phyloP scores from a whole-genome alignment of 176 grass and related monocot genomes.

The Triticum dicoccoides region DNA sequence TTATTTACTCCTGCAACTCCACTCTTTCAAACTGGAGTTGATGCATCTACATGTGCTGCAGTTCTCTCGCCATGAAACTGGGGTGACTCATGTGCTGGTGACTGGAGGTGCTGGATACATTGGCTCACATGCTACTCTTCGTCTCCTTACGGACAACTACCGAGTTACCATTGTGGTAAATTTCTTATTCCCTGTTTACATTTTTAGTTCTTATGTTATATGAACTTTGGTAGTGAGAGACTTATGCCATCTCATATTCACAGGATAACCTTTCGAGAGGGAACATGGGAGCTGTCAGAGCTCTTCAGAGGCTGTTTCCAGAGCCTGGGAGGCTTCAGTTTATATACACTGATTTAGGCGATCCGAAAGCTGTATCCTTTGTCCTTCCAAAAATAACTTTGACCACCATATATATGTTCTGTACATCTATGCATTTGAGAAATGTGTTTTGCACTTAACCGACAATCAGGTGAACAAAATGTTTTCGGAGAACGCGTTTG shows the following conservation, averaged over 20 bases:
- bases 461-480: constrained; percentile 82
- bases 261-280: constrained; percentile 99
- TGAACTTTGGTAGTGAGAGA: background rate
- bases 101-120: constrained; percentile 95
- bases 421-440: background rate
- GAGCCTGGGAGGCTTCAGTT: constrained; percentile 94
- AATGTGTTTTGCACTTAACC: constrained; percentile 49
- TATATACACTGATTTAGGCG: constrained; percentile 94
- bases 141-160: constrained; percentile 79
- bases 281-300: constrained; percentile 85
- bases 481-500: constrained; percentile 90
- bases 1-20: background rate
- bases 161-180: constrained; percentile 99
- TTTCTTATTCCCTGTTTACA: constrained; percentile 4
- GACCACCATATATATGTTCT: background rate
- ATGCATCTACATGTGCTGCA: constrained; percentile 34
- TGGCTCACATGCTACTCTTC: constrained; percentile 93
- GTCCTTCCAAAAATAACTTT: constrained; percentile 16
- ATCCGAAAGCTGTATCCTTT: constrained; percentile 86
- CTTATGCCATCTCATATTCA: constrained; percentile 10
- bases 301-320: constrained; percentile 73
- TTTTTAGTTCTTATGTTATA: background rate
- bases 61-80: constrained; percentile 92
- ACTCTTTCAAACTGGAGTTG: constrained; percentile 19
- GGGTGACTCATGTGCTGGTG: constrained; percentile 95